Base-by-base conservation (phyloP, 352 stramenopile genomes). In the Globisporangium megalacanthum region DNA sequence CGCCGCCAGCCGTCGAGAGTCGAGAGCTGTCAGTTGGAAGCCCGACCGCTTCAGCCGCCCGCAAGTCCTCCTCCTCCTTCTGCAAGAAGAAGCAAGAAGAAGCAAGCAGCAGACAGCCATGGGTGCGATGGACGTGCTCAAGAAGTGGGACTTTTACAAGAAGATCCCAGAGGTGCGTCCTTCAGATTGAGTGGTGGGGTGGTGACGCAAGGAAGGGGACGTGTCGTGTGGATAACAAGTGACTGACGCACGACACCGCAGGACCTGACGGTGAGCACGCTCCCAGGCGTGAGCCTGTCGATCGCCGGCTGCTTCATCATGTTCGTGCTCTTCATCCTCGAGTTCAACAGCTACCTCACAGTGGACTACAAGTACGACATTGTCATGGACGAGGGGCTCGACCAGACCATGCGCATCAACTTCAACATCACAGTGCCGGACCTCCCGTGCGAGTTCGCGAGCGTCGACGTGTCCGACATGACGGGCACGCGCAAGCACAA, bases 391-490 rank as follows among this genome's bases (percentile, higher is more conserved):
- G 77, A 94, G 55, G 79, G 75, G 3, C 68, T 94, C 25, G 81
- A 93, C 65, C 73, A 89, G 68, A 93, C 73, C 45, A 84, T 95
- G 69, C 87, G 92, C 56, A 96, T 99, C 51, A 99, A 99, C 73
- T 99, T 99, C 68, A 99, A 99, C 77, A 97, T 99, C 66, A 99
- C 95, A 35, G 82, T 99, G 48, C 86, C 97, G 35, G 93, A 98
- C 73, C 62, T 99, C 19, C 94, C 96, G 22, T 99, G 97, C 72
- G 95, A 99, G 73, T 99, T 97, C 66, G 93, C 97, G 9, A 89
- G 73, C 20, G 88, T 99, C 6, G 97, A 99, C 72, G 92, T 99
- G 7, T 97, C 92, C 61, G 96, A 99, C 75, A 94, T 97, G 66
- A 94, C 98, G 49, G 97, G 97, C 58, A 98, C 92, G 52, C 97